Percentiles rank a stretch among this genome's conserved stretches.
Evolutionary conservation across 495 filamentous ascomycete genomes (phyloP).

Genomic region (Choiromyces venosus): DNA sequence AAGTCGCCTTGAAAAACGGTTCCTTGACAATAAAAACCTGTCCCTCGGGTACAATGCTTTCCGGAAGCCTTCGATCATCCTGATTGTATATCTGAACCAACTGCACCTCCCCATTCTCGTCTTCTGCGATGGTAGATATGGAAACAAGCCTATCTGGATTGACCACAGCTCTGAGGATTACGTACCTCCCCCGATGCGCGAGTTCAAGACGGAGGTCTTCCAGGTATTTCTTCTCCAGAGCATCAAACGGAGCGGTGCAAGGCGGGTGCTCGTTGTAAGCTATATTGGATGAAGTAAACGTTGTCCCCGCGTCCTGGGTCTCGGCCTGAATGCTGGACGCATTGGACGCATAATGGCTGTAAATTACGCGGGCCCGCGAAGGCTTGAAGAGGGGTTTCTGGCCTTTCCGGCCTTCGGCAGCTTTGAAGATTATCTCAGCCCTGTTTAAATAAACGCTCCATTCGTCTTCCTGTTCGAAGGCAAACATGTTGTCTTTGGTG

Average conservation of each 20-base stretch:
- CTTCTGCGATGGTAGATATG: slow-evolving; percentile 19
- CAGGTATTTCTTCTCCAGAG: slow-evolving; percentile 20
- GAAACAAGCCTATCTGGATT: slow-evolving; percentile 11
- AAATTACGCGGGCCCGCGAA: background rate
- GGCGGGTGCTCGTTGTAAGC: slow-evolving; percentile 15
- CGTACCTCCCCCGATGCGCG: slow-evolving; percentile 20
- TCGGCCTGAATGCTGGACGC: too few species aligned
- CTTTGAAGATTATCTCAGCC: background rate
- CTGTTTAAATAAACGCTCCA: background rate
- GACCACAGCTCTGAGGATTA: slow-evolving; percentile 19
- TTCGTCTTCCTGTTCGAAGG: background rate
- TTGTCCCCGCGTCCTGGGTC: too few species aligned
- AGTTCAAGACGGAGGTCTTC: slow-evolving; percentile 17
- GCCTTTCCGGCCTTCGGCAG: background rate
- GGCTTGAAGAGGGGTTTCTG: background rate
- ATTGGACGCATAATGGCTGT: background rate
- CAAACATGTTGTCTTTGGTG: background rate
- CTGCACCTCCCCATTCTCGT: slow-evolving; percentile 25
- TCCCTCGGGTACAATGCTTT: slow-evolving; percentile 19
- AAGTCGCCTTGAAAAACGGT: slow-evolving; percentile 24
- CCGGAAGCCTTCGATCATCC: background rate
- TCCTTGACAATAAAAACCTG: slow-evolving; percentile 27
- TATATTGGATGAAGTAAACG: background rate
- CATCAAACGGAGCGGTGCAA: slow-evolving; percentile 4
- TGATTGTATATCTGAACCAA: slow-evolving; percentile 25